These are phyloP conservation scores for Pseudonitzschia delicatissima DNA, from an alignment of 108 stramenopile genomes.

Conservation along the genomic window DNA sequence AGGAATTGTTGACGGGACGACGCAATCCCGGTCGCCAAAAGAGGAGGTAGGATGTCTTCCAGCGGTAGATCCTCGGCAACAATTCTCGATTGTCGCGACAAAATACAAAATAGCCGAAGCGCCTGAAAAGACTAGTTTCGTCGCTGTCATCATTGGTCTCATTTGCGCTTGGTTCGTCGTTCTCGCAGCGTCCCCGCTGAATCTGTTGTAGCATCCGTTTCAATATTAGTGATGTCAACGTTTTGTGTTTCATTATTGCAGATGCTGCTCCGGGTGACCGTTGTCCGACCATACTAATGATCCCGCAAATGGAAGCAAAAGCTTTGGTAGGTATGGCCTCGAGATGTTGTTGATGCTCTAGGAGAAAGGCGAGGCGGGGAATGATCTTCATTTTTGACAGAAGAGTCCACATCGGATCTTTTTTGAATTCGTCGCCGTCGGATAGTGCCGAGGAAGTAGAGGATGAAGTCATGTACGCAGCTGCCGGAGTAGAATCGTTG, in stretches of 20 bases:
- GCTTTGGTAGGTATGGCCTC: slow-evolving; percentile 38
- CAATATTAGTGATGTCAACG: slow-evolving; percentile 36
- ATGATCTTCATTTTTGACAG: slow-evolving; percentile 83
- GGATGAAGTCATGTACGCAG: slow-evolving; percentile 69
- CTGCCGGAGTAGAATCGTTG: slow-evolving; percentile 3
- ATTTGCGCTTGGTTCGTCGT: not conserved
- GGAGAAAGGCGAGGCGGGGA: slow-evolving; percentile 65
- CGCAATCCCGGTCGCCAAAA: slow-evolving; percentile 28
- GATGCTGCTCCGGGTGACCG: slow-evolving; percentile 82
- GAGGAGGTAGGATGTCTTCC: slow-evolving; percentile 30
- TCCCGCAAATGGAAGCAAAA: slow-evolving; percentile 59
- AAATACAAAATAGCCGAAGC: slow-evolving; percentile 48
- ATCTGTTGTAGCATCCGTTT: slow-evolving; percentile 4
- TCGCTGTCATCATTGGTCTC: not conserved
- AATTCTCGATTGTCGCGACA: slow-evolving; percentile 79
- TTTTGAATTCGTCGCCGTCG: slow-evolving; percentile 75
- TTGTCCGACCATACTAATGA: slow-evolving; percentile 67
- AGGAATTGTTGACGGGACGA: slow-evolving; percentile 23
- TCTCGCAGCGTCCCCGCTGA: not conserved
- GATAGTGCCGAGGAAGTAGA: slow-evolving; percentile 66
- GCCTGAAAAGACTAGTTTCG: slow-evolving; percentile 1
- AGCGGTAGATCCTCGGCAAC: slow-evolving; percentile 39
- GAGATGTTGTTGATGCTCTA: slow-evolving; percentile 24
- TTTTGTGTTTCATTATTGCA: slow-evolving; percentile 69
- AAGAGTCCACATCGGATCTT: slow-evolving; percentile 84